Conservation (phyloP, 202 grass and related monocot genomes). For the Miscanthus sacchariflorus region DNA sequence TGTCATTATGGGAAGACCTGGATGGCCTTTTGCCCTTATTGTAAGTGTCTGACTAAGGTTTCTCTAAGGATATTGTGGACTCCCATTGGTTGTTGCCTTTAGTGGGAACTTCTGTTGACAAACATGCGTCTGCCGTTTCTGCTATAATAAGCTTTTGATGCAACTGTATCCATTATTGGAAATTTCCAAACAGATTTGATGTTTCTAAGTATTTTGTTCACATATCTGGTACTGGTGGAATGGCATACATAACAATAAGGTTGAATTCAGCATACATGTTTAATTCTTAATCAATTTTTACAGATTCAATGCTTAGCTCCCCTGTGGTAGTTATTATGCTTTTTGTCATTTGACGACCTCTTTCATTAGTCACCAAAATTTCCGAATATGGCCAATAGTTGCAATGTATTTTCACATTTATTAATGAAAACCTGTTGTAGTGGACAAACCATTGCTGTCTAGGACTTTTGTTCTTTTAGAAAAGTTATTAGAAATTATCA, state of each 20-base stretch:
- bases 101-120: slow-evolving; percentile 34
- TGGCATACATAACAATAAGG: not conserved
- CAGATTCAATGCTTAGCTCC: not conserved
- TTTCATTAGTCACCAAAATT: slow-evolving; percentile 11
- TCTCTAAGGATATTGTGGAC: not conserved
- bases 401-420: not conserved
- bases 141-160: not conserved
- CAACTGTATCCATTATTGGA: not conserved
- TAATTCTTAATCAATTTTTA: not conserved
- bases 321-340: not conserved
- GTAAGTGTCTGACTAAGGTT: slow-evolving; percentile 6
- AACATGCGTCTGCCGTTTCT: slow-evolving; percentile 7
- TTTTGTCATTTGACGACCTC: slow-evolving; percentile 19
- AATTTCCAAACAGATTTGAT: not conserved
- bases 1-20: slow-evolving; percentile 30
- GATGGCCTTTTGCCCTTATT: slow-evolving; percentile 22
- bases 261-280: slow-evolving; percentile 13
- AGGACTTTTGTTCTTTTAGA: not conserved
- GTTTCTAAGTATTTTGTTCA: not conserved
- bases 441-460: not conserved
- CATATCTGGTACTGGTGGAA: not conserved
- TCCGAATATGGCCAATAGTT: not conserved
- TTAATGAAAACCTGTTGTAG: not conserved
- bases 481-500: not conserved
- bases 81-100: slow-evolving; percentile 17